Percentiles rank a stretch among this genome's conserved stretches.
phyloP scores from a whole-genome alignment of 106 monocot genomes.

The Dioscorea zingiberensis region DNA sequence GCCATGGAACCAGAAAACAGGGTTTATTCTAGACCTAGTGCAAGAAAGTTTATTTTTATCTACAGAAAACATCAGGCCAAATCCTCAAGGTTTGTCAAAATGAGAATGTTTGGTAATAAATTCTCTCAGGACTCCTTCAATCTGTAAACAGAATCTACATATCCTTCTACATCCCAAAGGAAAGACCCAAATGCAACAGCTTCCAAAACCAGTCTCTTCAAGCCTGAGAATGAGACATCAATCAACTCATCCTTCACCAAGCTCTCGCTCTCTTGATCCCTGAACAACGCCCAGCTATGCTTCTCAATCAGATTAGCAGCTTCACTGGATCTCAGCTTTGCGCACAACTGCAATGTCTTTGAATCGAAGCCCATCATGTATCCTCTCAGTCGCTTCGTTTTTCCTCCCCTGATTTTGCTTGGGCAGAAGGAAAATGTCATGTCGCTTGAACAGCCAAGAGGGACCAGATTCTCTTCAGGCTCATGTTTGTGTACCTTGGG shows the following conservation, averaged over 20 bases:
- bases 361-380: slow-evolving; percentile 55
- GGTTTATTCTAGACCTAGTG: too few species aligned
- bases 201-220: slow-evolving; percentile 64
- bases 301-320: slow-evolving; percentile 51
- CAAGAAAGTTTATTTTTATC: too few species aligned
- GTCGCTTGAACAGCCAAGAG: too few species aligned
- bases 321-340: slow-evolving; percentile 50
- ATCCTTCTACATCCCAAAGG: slow-evolving; percentile 54
- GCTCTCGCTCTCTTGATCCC: slow-evolving; percentile 6
- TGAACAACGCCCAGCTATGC: slow-evolving; percentile 53
- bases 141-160: slow-evolving; percentile 38
- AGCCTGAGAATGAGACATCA: slow-evolving; percentile 16
- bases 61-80: too few species aligned
- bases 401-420: not conserved
- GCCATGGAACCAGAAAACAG: too few species aligned
- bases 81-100: too few species aligned
- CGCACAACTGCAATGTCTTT: slow-evolving; percentile 36
- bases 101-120: too few species aligned
- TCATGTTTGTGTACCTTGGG: too few species aligned
- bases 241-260: slow-evolving; percentile 10
- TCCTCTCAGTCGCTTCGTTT: slow-evolving; percentile 31
- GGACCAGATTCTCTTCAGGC: too few species aligned
- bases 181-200: slow-evolving; percentile 72
- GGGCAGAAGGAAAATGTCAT: too few species aligned
- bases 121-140: slow-evolving; percentile 9